Evolutionary conservation across 2,329 filamentous ascomycete species (phyloP), one percentile per base, ranked within the genome.

Genomic region (Aspergillus uvarum): DNA sequence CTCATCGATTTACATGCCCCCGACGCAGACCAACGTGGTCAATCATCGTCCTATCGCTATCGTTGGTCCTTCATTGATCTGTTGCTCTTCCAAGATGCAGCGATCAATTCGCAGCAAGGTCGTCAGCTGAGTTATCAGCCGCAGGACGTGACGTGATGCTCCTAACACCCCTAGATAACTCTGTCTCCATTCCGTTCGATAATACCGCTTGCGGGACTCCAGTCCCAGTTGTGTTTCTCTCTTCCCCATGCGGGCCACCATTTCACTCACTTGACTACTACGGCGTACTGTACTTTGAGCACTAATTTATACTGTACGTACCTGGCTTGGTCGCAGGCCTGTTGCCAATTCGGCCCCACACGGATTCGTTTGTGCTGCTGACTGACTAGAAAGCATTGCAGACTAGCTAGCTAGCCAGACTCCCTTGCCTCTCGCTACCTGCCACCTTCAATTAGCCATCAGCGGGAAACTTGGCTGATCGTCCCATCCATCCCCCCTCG

Each of bases 311-410:
- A 29, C 7, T 29, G 26, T 29, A 29, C 7, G 26, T 35, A 4
- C 32, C 32, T 54, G 38, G 35, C 52, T 32, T 29, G 53, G 44
- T 55, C 42, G 53, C 53, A 32, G 53, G 53, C 53, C 32, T 26
- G 42, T 48, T 55, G 35, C 42, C 53, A 32, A 55, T 21, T 54
- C 35, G 51, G 32, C 51, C 51, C 51, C 51, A 42, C 44, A 42
- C 42, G 32, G 42, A 26, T n/a, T 44, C 24, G 29, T 26, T 26
- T 53, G 51, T 26, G n/a, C 38, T 54, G 52, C 38, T 54, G 52
- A 54, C 26, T 31, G 21, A 47, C 26, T 24, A 31, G 51, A 16
- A 19, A 26, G 51, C 22, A 42, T n/a, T 47, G 52, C 22, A 42
- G 32, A 29, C 21, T 54, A 10, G 16, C 35, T 24, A 19, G 21